Evolutionary conservation across 73 alveolate genomes (phyloP).

Genomic region (Paramecium sonneborni): DNA sequence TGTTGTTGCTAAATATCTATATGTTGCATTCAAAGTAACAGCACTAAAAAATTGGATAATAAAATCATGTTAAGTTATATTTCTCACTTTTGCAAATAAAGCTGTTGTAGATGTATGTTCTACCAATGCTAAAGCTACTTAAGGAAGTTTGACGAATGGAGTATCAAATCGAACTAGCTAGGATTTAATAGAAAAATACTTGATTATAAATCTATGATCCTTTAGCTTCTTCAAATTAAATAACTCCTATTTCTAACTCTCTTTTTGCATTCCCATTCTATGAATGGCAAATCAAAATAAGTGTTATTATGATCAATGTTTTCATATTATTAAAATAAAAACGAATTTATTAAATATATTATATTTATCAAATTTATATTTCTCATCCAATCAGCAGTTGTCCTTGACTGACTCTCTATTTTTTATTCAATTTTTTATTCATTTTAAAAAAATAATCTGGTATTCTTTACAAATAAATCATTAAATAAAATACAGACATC

Average conservation of each 20-base stretch:
- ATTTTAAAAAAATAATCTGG: too few relatives aligned
- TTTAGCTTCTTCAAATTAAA: conserved; percentile 7
- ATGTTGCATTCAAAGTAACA: conserved; percentile 40
- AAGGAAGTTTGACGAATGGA: neutral
- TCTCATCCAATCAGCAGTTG: neutral
- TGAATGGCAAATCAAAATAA: neutral
- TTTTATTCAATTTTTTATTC: neutral
- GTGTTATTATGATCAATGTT: neutral
- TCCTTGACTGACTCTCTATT: neutral
- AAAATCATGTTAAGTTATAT: conserved; percentile 1
- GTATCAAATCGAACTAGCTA: conserved; percentile 44
- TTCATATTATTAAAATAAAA: neutral
- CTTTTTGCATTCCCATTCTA: neutral
- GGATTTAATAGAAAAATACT: neutral
- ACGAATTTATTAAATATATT: neutral
- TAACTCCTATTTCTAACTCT: conserved; percentile 52
- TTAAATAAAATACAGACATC: too few relatives aligned
- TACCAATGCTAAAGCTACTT: neutral
- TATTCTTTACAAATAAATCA: too few relatives aligned
- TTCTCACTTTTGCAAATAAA: conserved; percentile 6
- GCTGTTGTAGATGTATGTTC: neutral
- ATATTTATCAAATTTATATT: neutral
- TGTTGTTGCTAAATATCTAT: conserved; percentile 44
- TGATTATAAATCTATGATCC: neutral
- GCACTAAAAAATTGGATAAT: conserved; percentile 31